A percentile compares a stretch with the other conserved stretches of the same genome.
These are phyloP conservation scores for Aspergillus nomiae DNA, from an alignment of 2,329 filamentous ascomycete genomes.

Conservation along the genomic window DNA sequence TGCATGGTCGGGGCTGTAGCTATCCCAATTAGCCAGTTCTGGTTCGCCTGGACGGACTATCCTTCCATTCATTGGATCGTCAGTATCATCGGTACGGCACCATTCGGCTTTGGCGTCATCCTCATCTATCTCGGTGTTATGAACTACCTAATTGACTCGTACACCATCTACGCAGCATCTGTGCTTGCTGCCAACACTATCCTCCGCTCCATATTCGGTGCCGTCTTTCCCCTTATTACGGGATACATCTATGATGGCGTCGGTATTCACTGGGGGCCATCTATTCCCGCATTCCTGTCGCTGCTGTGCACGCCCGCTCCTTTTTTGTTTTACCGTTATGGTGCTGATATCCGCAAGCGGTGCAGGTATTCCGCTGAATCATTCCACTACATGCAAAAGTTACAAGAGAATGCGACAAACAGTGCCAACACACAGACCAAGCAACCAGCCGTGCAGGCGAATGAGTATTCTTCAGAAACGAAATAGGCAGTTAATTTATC, in stretches of 20 bases:
- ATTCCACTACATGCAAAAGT: neutral
- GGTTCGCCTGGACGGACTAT: conserved; percentile 10
- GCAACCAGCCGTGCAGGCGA: neutral
- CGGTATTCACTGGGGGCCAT: conserved; percentile 8
- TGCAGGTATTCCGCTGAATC: conserved; percentile 9
- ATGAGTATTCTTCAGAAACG: neutral
- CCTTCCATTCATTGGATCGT: conserved; percentile 8
- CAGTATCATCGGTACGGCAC: conserved; percentile 1
- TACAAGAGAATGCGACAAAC: neutral
- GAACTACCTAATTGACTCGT: conserved; percentile 9
- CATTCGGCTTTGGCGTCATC: conserved; percentile 9
- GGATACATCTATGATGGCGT: conserved; percentile 6
- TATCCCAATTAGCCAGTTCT: conserved; percentile 8
- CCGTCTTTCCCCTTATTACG: conserved; percentile 5
- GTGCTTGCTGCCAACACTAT: neutral
- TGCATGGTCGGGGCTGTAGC: conserved; percentile 6
- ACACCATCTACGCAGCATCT: conserved; percentile 10
- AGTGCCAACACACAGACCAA: neutral
- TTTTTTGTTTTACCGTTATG: conserved; percentile 7
- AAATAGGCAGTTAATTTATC: neutral
- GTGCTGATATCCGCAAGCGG: neutral
- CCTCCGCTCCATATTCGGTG: neutral
- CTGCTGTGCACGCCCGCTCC: conserved; percentile 5
- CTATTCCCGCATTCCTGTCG: conserved; percentile 5
- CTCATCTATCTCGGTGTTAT: conserved; percentile 7